These are phyloP conservation scores for Rhypophila decipiens DNA, from an alignment of 495 filamentous ascomycete genomes.

Conservation along the genomic window DNA sequence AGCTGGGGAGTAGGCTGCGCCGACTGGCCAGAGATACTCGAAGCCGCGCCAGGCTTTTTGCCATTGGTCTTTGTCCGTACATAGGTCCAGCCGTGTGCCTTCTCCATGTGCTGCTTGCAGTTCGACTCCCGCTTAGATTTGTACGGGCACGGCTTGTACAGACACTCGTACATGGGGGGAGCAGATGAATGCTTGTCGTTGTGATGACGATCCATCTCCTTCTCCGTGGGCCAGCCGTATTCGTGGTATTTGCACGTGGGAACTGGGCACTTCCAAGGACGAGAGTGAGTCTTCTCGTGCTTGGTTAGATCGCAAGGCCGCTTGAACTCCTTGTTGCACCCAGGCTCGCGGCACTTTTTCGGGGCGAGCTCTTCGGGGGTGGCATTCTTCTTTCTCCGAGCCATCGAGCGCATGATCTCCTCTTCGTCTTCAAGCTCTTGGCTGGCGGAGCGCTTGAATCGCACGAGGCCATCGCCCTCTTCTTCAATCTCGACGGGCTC, in stretches of 20 bases:
- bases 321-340: conserved; percentile 87
- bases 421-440: conserved; percentile 61
- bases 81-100: conserved; percentile 86
- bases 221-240: conserved; percentile 92
- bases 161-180: conserved; percentile 72
- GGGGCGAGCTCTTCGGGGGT: conserved; percentile 66
- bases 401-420: conserved; percentile 79
- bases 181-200: conserved; percentile 89
- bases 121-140: conserved; percentile 94
- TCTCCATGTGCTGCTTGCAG: conserved; percentile 99
- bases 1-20: conserved; percentile 49
- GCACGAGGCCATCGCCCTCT: conserved; percentile 33
- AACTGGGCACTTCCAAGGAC: conserved; percentile 87
- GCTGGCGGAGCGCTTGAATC: conserved; percentile 58
- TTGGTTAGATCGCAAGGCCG: conserved; percentile 88
- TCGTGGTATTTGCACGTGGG: conserved; percentile 76
- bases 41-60: conserved; percentile 36
- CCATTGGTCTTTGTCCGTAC: conserved; percentile 83
- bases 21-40: conserved; percentile 25
- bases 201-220: conserved; percentile 89
- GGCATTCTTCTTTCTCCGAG: conserved; percentile 74
- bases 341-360: conserved; percentile 57
- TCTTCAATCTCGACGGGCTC: conserved; percentile 41
- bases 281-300: conserved; percentile 94
- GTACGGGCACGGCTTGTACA: conserved; percentile 82